Conservation (phyloP, 2,329 filamentous ascomycete species). For the Colletotrichum chlorophyti region DNA sequence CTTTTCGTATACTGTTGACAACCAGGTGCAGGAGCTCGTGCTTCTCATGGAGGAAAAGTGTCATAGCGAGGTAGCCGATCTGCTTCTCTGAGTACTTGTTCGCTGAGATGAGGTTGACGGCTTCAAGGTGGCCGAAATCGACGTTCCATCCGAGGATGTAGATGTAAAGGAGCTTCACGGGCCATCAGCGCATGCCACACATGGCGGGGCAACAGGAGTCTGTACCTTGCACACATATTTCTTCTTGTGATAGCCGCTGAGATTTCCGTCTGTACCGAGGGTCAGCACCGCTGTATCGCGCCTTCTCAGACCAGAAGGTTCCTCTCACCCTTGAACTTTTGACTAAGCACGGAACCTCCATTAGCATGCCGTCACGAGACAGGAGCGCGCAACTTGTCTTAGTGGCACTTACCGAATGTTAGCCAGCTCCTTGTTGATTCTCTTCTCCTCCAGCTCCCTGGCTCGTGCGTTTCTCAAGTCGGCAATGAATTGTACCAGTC, state of each 20-base stretch:
- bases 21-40: conserved; percentile 96
- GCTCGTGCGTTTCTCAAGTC: conserved; percentile 94
- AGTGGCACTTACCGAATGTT: conserved; percentile 79
- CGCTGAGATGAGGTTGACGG: conserved; percentile 95
- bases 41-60: conserved; percentile 94
- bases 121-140: conserved; percentile 97
- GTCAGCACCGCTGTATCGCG: conserved; percentile 34
- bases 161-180: conserved; percentile 85
- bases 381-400: neutral
- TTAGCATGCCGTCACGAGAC: conserved; percentile 26
- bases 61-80: conserved; percentile 97
- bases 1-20: conserved; percentile 98
- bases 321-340: conserved; percentile 93
- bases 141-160: conserved; percentile 99
- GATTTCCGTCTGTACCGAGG: conserved; percentile 70
- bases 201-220: neutral
- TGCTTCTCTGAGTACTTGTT: conserved; percentile 99
- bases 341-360: conserved; percentile 51
- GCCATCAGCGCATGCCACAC: conserved; percentile 31
- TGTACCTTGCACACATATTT: conserved; percentile 98
- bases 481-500: conserved; percentile 97
- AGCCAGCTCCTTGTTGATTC: conserved; percentile 98
- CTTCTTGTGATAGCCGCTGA: conserved; percentile 98
- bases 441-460: conserved; percentile 95
- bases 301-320: conserved; percentile 12